These are phyloP conservation scores for Dalbergia cochinchinensis DNA, from an alignment of 306 rosid species.

Conservation along the genomic window DNA sequence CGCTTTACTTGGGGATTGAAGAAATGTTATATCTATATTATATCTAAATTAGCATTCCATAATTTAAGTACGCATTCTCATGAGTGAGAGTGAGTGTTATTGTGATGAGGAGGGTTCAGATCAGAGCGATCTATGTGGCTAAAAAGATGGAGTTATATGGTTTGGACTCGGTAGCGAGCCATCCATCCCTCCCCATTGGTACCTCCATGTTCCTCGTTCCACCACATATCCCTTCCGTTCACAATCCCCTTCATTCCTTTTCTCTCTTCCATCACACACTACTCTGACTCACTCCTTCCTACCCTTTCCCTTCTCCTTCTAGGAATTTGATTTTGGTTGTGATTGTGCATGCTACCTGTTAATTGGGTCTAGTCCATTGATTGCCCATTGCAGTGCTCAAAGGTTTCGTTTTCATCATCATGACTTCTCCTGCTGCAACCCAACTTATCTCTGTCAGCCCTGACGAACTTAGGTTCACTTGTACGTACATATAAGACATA, in stretches of 20 bases:
- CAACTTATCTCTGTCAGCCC: slow-evolving; percentile 70
- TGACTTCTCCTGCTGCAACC: slow-evolving; percentile 59
- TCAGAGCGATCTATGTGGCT: slow-evolving; percentile 49
- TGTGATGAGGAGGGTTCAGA: background rate
- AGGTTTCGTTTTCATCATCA: slow-evolving; percentile 41
- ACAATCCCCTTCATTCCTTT: background rate
- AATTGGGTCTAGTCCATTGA: no score
- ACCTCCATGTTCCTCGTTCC: slow-evolving; percentile 54
- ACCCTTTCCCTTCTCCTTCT: background rate
- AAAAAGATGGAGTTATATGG: slow-evolving; percentile 36
- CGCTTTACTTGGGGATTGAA: background rate
- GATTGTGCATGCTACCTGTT: background rate
- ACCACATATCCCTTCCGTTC: slow-evolving; percentile 44
- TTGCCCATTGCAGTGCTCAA: no score
- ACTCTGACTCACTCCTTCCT: background rate
- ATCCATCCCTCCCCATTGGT: slow-evolving; percentile 43
- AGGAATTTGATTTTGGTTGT: background rate
- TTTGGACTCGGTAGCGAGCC: slow-evolving; percentile 47
- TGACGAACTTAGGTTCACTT: slow-evolving; percentile 82
- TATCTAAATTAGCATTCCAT: no score
- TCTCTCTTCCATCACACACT: background rate
- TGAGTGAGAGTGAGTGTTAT: background rate
- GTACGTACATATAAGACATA: slow-evolving; percentile 46
- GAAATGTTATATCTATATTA: background rate
- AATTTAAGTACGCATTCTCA: no score